Conservation (phyloP, 2,329 filamentous ascomycete species). For the Cladosporium sp. region DNA sequence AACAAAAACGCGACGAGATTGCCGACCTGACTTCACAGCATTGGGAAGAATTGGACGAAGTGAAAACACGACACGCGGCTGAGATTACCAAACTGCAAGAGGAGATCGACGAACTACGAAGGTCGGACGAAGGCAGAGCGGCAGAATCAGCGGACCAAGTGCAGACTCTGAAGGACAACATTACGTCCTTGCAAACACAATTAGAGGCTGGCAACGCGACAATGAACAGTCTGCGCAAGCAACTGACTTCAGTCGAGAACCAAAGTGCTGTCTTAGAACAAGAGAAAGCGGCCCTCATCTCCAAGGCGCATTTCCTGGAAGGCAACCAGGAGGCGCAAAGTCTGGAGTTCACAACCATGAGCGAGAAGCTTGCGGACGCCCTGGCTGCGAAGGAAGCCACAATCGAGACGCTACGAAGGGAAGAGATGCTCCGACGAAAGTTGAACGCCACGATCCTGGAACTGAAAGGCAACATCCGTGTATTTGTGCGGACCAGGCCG, state of each 20-base stretch:
- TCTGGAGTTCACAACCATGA: slow-evolving; percentile 78
- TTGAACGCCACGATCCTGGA: slow-evolving; percentile 98
- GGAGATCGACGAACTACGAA: slow-evolving; percentile 51
- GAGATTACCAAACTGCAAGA: slow-evolving; percentile 66
- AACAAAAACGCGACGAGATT: slow-evolving; percentile 54
- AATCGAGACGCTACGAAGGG: slow-evolving; percentile 80
- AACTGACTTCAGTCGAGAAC: slow-evolving; percentile 45
- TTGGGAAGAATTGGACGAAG: slow-evolving; percentile 66
- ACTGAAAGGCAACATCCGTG: slow-evolving; percentile 95
- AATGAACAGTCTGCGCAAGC: slow-evolving; percentile 59
- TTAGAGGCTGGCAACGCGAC: slow-evolving; percentile 59
- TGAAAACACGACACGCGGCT: slow-evolving; percentile 64
- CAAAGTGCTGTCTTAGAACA: slow-evolving; percentile 71
- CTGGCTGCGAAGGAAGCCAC: slow-evolving; percentile 68
- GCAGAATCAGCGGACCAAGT: slow-evolving; percentile 53
- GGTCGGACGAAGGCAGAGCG: slow-evolving; percentile 59
- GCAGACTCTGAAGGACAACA: slow-evolving; percentile 40
- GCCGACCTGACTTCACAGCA: slow-evolving; percentile 63
- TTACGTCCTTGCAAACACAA: slow-evolving; percentile 28
- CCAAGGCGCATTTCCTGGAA: slow-evolving; percentile 85
- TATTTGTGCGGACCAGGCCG: slow-evolving; percentile 94
- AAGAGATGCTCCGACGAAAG: slow-evolving; percentile 86
- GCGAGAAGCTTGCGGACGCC: slow-evolving; percentile 77
- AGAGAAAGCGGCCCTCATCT: slow-evolving; percentile 72
- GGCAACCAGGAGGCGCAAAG: slow-evolving; percentile 88